phyloP scores from a whole-genome alignment of 1,139 yeast species.

The Saccharomyces pastorianus region DNA sequence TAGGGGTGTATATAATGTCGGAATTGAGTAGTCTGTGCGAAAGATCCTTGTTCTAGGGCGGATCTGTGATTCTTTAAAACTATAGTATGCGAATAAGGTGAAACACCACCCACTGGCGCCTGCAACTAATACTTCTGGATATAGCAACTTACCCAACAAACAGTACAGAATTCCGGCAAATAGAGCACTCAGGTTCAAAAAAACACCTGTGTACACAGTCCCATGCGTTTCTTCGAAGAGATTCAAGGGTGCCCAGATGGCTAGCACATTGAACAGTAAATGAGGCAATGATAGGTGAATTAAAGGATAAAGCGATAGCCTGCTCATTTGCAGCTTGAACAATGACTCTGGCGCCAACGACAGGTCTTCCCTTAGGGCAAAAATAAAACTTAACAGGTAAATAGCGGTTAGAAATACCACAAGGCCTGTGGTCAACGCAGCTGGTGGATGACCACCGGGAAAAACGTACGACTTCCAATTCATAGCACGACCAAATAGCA shows the following conservation, averaged over 20 bases:
- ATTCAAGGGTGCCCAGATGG: slow-evolving; percentile 54
- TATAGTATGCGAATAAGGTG: slow-evolving; percentile 56
- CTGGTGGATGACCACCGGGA: slow-evolving; percentile 36
- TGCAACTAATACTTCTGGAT: slow-evolving; percentile 47
- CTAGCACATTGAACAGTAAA: slow-evolving; percentile 52
- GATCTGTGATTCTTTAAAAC: slow-evolving; percentile 49
- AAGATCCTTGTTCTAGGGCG: slow-evolving; percentile 39
- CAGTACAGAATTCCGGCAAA: slow-evolving; percentile 64
- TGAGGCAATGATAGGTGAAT: slow-evolving; percentile 59
- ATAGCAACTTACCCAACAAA: slow-evolving; percentile 45
- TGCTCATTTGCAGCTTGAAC: slow-evolving; percentile 47
- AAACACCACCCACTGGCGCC: slow-evolving; percentile 76
- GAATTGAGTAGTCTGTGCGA: slow-evolving; percentile 38
- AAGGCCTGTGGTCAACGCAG: slow-evolving; percentile 65
- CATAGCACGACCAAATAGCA: slow-evolving; percentile 1
- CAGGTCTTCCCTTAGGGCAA: slow-evolving; percentile 33
- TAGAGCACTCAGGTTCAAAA: slow-evolving; percentile 65
- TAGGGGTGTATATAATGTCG: slow-evolving; percentile 58
- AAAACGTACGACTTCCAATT: slow-evolving; percentile 14
- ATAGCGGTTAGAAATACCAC: slow-evolving; percentile 44
- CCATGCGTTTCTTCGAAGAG: slow-evolving; percentile 72
- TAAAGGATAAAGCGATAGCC: slow-evolving; percentile 68
- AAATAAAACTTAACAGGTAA: slow-evolving; percentile 32
- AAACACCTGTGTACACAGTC: slow-evolving; percentile 79
- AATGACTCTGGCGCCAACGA: slow-evolving; percentile 51